Evolutionary conservation across 2,329 filamentous ascomycete genomes (phyloP).

Genomic region (Aspergillus caelatus): DNA sequence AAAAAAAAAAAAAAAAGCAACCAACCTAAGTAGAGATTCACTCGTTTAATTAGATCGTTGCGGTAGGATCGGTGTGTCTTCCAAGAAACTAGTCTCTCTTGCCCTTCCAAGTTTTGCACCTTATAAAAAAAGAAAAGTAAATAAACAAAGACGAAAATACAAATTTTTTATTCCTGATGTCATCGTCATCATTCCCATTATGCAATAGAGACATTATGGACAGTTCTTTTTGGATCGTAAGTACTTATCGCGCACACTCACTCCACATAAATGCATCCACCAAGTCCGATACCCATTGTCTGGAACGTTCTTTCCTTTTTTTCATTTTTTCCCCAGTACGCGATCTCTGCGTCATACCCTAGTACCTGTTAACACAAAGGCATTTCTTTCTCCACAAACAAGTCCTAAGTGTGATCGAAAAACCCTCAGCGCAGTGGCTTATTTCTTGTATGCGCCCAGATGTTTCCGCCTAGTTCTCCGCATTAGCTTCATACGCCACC

Average conservation of each 20-base stretch:
- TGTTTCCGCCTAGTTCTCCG: slow-evolving; percentile 32
- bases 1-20: neutral
- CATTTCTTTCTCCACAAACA: neutral
- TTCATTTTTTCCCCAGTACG: neutral
- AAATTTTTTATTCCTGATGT: neutral
- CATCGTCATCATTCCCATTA: neutral
- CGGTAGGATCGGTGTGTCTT: neutral
- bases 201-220: neutral
- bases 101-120: neutral
- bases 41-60: neutral
- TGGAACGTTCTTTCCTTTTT: too few relatives aligned
- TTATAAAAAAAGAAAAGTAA: neutral
- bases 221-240: neutral
- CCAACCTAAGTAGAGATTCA: neutral
- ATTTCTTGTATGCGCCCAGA: slow-evolving; percentile 33
- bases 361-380: neutral
- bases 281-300: too few relatives aligned
- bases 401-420: neutral
- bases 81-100: neutral
- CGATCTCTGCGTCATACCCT: neutral
- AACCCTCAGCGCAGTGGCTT: neutral
- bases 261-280: too few relatives aligned
- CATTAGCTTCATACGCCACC: slow-evolving; percentile 16
- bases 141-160: neutral
- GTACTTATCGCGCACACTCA: neutral